phyloP scores from a whole-genome alignment of 78 protist genomes.

The Speleostelium caveatum region DNA sequence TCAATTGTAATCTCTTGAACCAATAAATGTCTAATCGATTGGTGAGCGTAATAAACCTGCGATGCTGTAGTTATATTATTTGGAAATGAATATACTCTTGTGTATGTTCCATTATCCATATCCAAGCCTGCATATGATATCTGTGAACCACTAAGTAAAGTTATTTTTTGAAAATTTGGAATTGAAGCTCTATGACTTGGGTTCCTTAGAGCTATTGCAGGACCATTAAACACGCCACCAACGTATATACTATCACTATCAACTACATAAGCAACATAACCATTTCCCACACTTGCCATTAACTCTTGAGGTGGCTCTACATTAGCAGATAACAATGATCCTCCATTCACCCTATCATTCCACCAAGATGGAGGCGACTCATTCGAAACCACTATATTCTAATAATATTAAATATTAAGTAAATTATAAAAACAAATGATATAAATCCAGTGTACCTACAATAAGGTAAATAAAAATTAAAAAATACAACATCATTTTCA shows the following conservation, averaged over 20 bases:
- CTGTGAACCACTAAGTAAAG: neutral
- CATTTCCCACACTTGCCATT: constrained; percentile 77
- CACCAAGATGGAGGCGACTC: constrained; percentile 77
- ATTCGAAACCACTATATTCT: neutral
- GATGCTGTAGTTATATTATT: neutral
- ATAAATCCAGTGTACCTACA: neutral
- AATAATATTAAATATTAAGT: too few relatives aligned
- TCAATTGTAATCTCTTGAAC: constrained; percentile 64
- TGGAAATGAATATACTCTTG: constrained; percentile 7
- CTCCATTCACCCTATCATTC: constrained; percentile 22
- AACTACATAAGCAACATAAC: constrained; percentile 31
- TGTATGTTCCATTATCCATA: constrained; percentile 66
- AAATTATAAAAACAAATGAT: too few relatives aligned
- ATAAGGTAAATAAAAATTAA: too few relatives aligned
- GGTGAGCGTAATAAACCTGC: constrained; percentile 43
- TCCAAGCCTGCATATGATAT: constrained; percentile 59
- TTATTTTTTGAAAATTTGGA: constrained; percentile 49
- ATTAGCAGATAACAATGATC: constrained; percentile 8
- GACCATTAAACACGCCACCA: constrained; percentile 60
- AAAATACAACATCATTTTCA: too few relatives aligned
- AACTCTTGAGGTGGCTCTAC: constrained; percentile 12
- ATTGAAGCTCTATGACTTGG: constrained; percentile 51
- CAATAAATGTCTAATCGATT: constrained; percentile 7
- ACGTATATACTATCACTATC: constrained; percentile 39
- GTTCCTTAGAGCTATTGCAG: neutral